Base-by-base conservation (phyloP, 768 basidiomycete species). In the Psilocybe tampanensis region DNA sequence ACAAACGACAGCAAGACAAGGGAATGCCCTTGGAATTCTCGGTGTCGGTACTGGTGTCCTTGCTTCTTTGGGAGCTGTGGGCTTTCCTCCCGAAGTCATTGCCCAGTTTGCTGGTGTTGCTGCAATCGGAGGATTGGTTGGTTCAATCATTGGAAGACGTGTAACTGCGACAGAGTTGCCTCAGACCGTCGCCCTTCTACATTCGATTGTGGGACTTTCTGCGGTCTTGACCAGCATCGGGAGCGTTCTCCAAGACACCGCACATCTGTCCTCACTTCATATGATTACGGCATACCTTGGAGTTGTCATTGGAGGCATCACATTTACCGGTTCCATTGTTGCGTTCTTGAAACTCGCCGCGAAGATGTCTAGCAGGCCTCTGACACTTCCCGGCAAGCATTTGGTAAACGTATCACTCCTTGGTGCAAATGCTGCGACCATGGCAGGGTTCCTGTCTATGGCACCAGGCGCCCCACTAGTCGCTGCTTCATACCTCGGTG, bases 261-360 rank as follows among this genome's bases (percentile, higher is more conserved):
- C 80, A 3, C 92, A 94, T 68, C 74, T 87, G 21, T 80, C 88
- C 3, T 86, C 77, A 8, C 75, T 95, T 41, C 93, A 95, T 69
- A 78, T 90, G 48, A 84, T 92, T 29, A 90, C 92, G 1, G 92
- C 93, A 3, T 95, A 95, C 67, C 80, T 95, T 22, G 90, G 93
- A 12, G 86, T 92, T 29, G 82, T 92, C 52, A 92, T 94, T 67
- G 92, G 87, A 73, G 93, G 93, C 56, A 79, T 95, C 51, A 94
- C 93, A 0, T 95, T 95, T 66, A 94, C 93, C 3, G 92, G 92
- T 23, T 94, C 92, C 1, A 85, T 95, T 42, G 89, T 95, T 15
- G 93, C 93, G 3, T 95, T 93, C 80, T 72, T 95, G 44, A 95
- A 95, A 68, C 79, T 95, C 34, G 90, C 92, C 6, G 92, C 89